A percentile compares a stretch with the other conserved stretches of the same genome.
Evolutionary conservation across 495 filamentous ascomycete genomes (phyloP).

Genomic region (Achaetomiella virescens): DNA sequence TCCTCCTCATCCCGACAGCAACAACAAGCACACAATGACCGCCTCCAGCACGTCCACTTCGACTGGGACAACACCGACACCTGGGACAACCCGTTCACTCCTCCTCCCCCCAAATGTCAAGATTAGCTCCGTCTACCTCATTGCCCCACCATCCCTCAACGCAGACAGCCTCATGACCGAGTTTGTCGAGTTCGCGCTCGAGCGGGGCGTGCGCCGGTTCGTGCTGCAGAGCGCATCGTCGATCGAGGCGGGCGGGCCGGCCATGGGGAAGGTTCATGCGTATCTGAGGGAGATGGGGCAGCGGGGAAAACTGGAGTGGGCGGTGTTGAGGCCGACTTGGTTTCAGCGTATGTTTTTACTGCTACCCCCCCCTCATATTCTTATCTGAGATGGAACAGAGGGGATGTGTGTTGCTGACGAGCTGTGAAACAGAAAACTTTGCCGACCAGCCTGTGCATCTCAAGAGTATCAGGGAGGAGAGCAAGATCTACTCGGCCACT

Average conservation of each 20-base stretch:
- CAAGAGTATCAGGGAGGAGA: conserved; percentile 34
- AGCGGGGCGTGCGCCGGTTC: conserved; percentile 36
- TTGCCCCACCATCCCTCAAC: conserved; percentile 27
- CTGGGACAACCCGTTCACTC: conserved; percentile 29
- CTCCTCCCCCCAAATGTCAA: not conserved
- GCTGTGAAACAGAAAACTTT: conserved; percentile 31
- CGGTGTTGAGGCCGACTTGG: conserved; percentile 40
- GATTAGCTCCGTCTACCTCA: conserved; percentile 34
- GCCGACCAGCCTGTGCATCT: conserved; percentile 25
- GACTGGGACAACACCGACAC: conserved; percentile 43
- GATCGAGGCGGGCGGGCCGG: conserved; percentile 31
- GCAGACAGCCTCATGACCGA: conserved; percentile 26
- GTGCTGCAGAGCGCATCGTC: conserved; percentile 38
- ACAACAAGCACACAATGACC: not conserved
- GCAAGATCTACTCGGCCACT: conserved; percentile 40
- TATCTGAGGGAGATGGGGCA: conserved; percentile 36
- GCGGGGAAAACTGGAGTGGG: conserved; percentile 37
- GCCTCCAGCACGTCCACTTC: conserved; percentile 33
- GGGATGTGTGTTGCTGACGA: too few relatives aligned
- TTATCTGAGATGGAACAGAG: not conserved
- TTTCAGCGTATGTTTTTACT: conserved; percentile 34
- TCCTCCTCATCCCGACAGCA: not conserved
- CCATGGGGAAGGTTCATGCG: conserved; percentile 33
- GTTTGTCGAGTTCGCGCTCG: conserved; percentile 36
- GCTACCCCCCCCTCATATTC: not conserved